Evolutionary conservation across 257 asterid genomes (phyloP).

Genomic region (Capsicum rhomboideum): DNA sequence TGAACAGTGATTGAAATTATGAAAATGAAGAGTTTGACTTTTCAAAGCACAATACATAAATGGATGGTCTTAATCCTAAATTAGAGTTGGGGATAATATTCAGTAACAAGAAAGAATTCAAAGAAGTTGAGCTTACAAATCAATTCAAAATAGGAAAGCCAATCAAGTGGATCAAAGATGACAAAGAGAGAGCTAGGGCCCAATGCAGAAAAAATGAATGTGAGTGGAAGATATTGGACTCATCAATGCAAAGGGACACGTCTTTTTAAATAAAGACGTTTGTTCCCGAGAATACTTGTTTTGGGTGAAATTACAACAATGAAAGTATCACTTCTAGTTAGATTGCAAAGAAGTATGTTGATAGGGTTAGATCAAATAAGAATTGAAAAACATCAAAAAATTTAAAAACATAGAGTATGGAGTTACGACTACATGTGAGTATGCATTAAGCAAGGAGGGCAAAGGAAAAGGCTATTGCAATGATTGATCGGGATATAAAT

Average conservation of each 20-base stretch:
- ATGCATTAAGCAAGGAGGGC: background rate
- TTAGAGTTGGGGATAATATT: background rate
- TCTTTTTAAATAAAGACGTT: background rate
- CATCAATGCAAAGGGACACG: background rate
- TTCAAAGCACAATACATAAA: background rate
- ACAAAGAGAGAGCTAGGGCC: background rate
- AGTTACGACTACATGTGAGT: background rate
- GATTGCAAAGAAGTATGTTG: background rate
- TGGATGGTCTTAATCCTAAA: background rate
- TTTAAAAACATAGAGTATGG: background rate
- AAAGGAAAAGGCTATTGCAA: background rate
- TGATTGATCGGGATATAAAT: background rate
- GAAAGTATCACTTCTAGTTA: background rate
- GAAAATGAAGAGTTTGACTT: background rate
- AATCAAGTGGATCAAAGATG: background rate
- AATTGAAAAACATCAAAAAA: background rate
- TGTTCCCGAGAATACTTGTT: background rate
- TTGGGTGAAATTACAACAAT: background rate
- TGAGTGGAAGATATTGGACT: background rate
- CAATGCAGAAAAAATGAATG: background rate
- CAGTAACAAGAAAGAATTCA: background rate
- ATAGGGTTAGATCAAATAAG: background rate
- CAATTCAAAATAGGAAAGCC: background rate
- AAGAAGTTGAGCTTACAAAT: background rate
- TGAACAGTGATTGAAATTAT: background rate